Base-by-base conservation (phyloP, 257 asterid genomes). In the Solanum bulbocastanum region DNA sequence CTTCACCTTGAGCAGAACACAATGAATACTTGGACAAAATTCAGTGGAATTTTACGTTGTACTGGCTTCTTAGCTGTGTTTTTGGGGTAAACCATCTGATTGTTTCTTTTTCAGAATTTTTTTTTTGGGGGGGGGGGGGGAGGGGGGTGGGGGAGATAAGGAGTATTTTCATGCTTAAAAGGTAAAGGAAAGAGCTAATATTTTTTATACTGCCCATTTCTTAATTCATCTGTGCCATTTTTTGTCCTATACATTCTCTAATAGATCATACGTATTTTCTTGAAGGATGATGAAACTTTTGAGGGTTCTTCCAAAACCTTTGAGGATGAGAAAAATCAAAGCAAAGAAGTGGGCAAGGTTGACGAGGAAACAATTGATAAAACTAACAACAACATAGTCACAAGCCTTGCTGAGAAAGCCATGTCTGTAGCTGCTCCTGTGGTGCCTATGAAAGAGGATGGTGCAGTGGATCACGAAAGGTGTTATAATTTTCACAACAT, bases 381-480 rank as follows among this genome's bases (percentile, higher is more conserved):
- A 88, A 88, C 87, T 42, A 94, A 92, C 90, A 89, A 89, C 90
- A 94, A 90, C 87, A 87, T 93, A 49, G 94, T 97, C 86, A 90
- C 98, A 85, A 97, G 96, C 93, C 93, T 97, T 86, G 97, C 99
- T 18, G 98, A 96, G 93, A 97, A 96, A 92, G 99, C 98, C 88
- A 91, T 97, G 98, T 94, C 98, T 85, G 98, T 97, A 89, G 99
- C 99, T 90, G 90, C 97, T 91, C 99, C 99, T 66, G 93, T 96
- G 91, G 95, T 96, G 79, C 99, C 99, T 84, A 90, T 93, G 72
- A 97, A 93, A 88, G 96, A 94, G 91, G 98, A 90, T 88, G 99
- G 99, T 86, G 93, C 84, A 91, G 94, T 97, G 90, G 99, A 97
- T 93, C 99, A 97, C 14, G 98, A 95, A 44, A 97, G 98, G 99